These are phyloP conservation scores for Senecio squalidus DNA, from an alignment of 140 eudicot genomes.

Conservation along the genomic window DNA sequence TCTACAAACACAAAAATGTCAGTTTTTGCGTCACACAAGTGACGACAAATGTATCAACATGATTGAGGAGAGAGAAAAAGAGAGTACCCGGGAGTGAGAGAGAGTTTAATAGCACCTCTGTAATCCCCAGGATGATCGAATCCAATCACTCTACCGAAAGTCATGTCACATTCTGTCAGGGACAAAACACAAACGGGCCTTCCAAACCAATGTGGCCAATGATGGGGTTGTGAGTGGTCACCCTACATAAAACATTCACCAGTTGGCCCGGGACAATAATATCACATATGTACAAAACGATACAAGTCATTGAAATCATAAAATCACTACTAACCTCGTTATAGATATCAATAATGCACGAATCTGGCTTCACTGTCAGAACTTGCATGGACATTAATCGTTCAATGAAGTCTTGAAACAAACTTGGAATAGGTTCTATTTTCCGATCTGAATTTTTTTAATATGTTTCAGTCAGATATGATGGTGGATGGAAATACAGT, in stretches of 20 bases:
- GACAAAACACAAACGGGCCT: slow-evolving; percentile 61
- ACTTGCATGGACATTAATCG: slow-evolving; percentile 43
- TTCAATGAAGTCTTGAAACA: slow-evolving; percentile 54
- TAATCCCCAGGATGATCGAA: slow-evolving; percentile 58
- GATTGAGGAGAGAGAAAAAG: neutral
- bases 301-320: neutral
- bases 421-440: slow-evolving; percentile 64
- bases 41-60: too few species aligned
- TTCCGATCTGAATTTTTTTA: slow-evolving; percentile 46
- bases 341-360: slow-evolving; percentile 59
- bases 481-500: too few species aligned
- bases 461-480: neutral
- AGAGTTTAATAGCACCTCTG: slow-evolving; percentile 58
- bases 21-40: too few species aligned
- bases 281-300: neutral
- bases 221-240: slow-evolving; percentile 66
- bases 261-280: slow-evolving; percentile 9
- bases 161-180: slow-evolving; percentile 64
- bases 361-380: slow-evolving; percentile 58
- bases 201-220: slow-evolving; percentile 68
- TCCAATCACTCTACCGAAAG: slow-evolving; percentile 48
- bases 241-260: slow-evolving; percentile 38
- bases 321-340: slow-evolving; percentile 45
- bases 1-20: slow-evolving; percentile 29
- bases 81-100: slow-evolving; percentile 70